Evolutionary conservation across 352 stramenopile genomes (phyloP), one percentile per base, ranked within the genome.

Genomic region (Halophytophthora batemanensis): DNA sequence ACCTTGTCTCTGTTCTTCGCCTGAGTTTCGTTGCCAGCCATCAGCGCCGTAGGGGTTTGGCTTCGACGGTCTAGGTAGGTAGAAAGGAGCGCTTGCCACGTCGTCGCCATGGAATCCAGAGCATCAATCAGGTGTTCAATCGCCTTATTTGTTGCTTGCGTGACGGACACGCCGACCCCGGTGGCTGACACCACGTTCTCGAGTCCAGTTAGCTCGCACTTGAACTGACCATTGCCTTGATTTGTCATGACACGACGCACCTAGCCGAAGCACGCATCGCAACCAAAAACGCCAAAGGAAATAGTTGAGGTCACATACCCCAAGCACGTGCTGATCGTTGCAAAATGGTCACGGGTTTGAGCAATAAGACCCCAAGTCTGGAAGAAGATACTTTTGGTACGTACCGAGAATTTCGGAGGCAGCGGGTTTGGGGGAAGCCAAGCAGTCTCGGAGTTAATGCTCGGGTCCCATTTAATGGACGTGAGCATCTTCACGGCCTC

Each of bases 1-100:
- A 73, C 64, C 60, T 73, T 73, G 31, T 73, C 60, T 11, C 38
- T 51, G 43, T 52, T 65, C 50, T 73, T 79, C 22, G 64, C 61
- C 39, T 77, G 66, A 7, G 76, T 83, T 51, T 90, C 82, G 23
- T 90, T 86, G 7, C 56, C 77, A 10, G 82, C 82, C 66, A 85
- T 90, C 35, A 93, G 44, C 14, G 65, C 75, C 28, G 64, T 83
- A 23, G 78, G 56, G 41, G 70, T 66, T 53, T 74, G 50, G 45
- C 56, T 45, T 56, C 73, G 45, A 35, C 79, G 59, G 3, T 79
- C 45, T 18, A 61, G 71, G 36, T 87, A 93, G 2, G 63, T 83
- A 0, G 48, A 38, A 23, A 81, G 50, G 2, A 90, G 44, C 13
- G 54, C 31, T 18, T 68, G 60, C 82, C 82, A 93, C 15, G 76